Percentiles rank a stretch among this genome's conserved stretches.
Conservation (phyloP, 202 grass and related monocot genomes). For the Carex sylvatica region DNA sequence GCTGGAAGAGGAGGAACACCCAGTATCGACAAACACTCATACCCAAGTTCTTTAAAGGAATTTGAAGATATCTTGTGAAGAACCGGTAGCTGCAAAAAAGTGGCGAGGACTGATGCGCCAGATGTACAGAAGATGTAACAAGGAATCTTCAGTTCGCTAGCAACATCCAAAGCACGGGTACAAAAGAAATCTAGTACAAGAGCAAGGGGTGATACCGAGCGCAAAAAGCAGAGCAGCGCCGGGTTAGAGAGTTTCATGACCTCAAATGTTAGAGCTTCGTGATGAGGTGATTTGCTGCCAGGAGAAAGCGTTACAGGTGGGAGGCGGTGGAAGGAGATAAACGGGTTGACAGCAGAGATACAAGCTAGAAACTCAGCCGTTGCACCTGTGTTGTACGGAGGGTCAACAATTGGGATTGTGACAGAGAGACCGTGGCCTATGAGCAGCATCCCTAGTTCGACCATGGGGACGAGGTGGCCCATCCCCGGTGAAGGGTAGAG, state of each 20-base stretch:
- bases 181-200: conserved; percentile 66
- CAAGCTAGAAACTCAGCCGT: conserved; percentile 36
- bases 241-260: conserved; percentile 29
- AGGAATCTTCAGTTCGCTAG: conserved; percentile 42
- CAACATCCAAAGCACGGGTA: conserved; percentile 33
- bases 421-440: conserved; percentile 34
- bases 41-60: conserved; percentile 47
- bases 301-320: conserved; percentile 25
- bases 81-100: conserved; percentile 34
- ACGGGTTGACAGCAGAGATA: conserved; percentile 42
- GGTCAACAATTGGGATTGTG: conserved; percentile 43
- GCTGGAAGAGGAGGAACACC: conserved; percentile 53
- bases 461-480: conserved; percentile 74
- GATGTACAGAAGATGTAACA: conserved; percentile 61
- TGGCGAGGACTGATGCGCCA: conserved; percentile 34
- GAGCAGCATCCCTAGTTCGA: conserved; percentile 59
- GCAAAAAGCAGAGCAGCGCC: conserved; percentile 33
- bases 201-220: background rate
- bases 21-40: conserved; percentile 30
- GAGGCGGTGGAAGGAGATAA: conserved; percentile 61
- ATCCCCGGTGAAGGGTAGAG: conserved; percentile 65
- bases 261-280: conserved; percentile 37
- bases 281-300: conserved; percentile 25
- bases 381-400: conserved; percentile 42
- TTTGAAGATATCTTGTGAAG: conserved; percentile 26